Evolutionary conservation across 2,329 filamentous ascomycete species (phyloP), one percentile per base, ranked within the genome.

Genomic region (Onygenales sp.): DNA sequence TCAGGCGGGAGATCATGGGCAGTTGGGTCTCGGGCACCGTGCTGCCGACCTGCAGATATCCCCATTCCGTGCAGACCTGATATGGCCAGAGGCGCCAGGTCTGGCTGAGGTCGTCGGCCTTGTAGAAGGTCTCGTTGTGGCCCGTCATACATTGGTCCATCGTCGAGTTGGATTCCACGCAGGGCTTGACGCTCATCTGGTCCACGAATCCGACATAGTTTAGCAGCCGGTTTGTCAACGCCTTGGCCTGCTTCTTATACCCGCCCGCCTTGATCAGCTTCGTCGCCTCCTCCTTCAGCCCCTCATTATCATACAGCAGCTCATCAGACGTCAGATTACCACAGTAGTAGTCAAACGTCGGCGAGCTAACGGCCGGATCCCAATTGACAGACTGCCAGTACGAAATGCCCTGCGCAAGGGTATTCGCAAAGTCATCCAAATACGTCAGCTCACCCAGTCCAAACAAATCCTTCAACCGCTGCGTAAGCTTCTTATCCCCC

Each of bases 41-140:
- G 4, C 81, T 84, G 47, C 88, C 88, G 0, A 86, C 88, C 58
- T 85, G 80, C 49, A 91, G 81, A 69, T 82, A 93, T 8, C 88
- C 88, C 87, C 87, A 93, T 77, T 77, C 68, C 0, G 72, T 75
- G 64, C 77, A 79, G 53, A 77, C 77, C 62, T 82, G 81, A 60
- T 83, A 85, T 14, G 70, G 67, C 82, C 82, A 85, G 52, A 70
- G 65, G 31, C 75, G 68, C 71, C 74, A 79, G n/a, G 59, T 61
- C 53, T 74, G 67, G 2, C 57, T 59, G 32, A 75, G 63, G 56
- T 71, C 70, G 54, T 76, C 70, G 59, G 73, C 64, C 34, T 70
- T 63, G 61, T 77, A 80, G 54, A 61, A 71, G 0, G 72, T 72
- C 6, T 61, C 58, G 56, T 82, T 77, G 60, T 79, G 71, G 11